Evolutionary conservation across 306 rosid species (phyloP), one percentile per base, ranked within the genome.

Genomic region (Dalbergia oliveri): DNA sequence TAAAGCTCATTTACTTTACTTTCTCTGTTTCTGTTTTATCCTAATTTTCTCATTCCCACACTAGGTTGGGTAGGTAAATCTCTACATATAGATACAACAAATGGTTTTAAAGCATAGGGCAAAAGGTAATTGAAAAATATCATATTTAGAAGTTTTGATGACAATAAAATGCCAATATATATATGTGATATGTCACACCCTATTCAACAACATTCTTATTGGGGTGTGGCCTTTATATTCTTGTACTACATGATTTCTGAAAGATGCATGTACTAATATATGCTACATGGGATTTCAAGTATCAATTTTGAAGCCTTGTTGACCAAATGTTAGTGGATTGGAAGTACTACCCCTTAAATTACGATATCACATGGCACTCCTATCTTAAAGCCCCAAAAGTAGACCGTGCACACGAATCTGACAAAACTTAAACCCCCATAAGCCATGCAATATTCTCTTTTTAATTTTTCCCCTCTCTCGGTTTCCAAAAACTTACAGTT

Each of bases 371-470:
- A 86, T 82, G 85, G 85, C 84, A 68, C 76, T 80, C 86, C 57
- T 79, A 75, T 73, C 68, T 74, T 68, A 81, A 83, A 84, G 73
- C 33, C 85, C 85, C 78, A 87, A 83, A 83, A 86, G 88, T 82
- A 82, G 70, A 73, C 79, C 82, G 83, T 79, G 85, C 87, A 79
- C 79, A 67, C 84, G 75, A 81, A 77, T 81, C 93, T 87, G 95
- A 91, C 95, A 91, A 81, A 79, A 34, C 50, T 71, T 16, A 69
- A 74, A 81, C 84, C 84, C 87, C 87, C 82, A 77, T 78, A 83
- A 84, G 85, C 89, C 94, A 92, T 88, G 91, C 93, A 85, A 80
- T 63, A 47, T 84, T 82, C 79, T 67, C 82, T 58, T 77, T 68
- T 5, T 3, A 37, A 37, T 4, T 37, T 4, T 62, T 81, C 67